Conservation (phyloP, 2,329 filamentous ascomycete species). For the Fusarium scirpi region DNA sequence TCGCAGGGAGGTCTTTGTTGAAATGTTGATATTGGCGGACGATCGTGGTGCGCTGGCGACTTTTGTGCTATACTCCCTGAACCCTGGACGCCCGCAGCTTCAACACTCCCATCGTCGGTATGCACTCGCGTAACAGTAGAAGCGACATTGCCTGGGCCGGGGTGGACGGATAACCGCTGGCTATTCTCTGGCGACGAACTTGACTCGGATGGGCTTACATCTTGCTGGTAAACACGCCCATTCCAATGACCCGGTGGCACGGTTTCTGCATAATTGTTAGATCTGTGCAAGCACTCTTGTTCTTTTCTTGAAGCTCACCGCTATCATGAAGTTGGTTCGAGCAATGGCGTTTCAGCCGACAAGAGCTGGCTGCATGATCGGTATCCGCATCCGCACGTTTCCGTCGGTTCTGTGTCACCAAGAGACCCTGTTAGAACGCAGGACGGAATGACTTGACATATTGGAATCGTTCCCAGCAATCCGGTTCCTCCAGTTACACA, state of each 20-base stretch:
- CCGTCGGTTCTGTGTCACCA: slow-evolving; percentile 17
- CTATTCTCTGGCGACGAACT: not conserved
- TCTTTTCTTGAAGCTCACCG: not conserved
- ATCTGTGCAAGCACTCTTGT: not conserved
- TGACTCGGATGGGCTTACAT: not conserved
- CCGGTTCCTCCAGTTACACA: slow-evolving; percentile 32
- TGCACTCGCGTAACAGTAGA: slow-evolving; percentile 7
- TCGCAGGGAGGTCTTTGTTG: not conserved
- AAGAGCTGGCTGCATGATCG: slow-evolving; percentile 14
- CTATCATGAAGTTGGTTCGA: slow-evolving; percentile 24
- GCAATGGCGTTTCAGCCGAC: slow-evolving; percentile 20
- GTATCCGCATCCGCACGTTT: slow-evolving; percentile 22
- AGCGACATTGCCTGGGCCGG: slow-evolving; percentile 1
- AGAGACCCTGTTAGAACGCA: slow-evolving; percentile 28
- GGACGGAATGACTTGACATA: not conserved
- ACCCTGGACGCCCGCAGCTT: not conserved
- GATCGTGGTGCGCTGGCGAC: not conserved
- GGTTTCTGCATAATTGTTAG: slow-evolving; percentile 10
- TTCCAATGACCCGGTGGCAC: not conserved
- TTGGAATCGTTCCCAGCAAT: slow-evolving; percentile 13
- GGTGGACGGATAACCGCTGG: not conserved
- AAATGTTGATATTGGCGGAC: not conserved
- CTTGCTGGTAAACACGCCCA: not conserved
- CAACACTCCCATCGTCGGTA: slow-evolving; percentile 1
- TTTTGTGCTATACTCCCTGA: slow-evolving; percentile 1